Percentiles rank a stretch among this genome's conserved stretches.
Evolutionary conservation across 805 yeast species (phyloP).

Genomic region (Metschnikowia noctiluminum): DNA sequence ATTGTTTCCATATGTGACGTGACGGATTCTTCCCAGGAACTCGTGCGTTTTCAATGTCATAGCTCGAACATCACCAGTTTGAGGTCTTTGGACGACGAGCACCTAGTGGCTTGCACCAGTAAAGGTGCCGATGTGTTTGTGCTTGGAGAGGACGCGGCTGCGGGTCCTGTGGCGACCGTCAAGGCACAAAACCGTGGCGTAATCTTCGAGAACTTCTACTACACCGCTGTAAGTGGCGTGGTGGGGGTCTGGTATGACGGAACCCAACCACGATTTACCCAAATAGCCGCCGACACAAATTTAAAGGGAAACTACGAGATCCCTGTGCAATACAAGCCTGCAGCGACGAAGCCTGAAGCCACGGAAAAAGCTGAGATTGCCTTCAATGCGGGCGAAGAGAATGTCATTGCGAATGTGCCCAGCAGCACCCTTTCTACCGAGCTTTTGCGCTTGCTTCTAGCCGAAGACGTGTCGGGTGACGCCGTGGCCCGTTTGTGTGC

Average conservation of each 20-base stretch:
- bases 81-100: conserved; percentile 4
- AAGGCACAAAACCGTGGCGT: conserved; percentile 15
- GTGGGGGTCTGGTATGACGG: conserved; percentile 41
- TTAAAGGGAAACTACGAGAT: conserved; percentile 17
- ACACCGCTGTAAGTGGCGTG: conserved; percentile 25
- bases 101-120: conserved; percentile 25
- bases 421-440: conserved; percentile 23
- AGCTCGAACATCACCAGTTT: conserved; percentile 7
- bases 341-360: conserved; percentile 16
- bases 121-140: conserved; percentile 32
- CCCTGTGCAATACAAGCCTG: conserved; percentile 27
- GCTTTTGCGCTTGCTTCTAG: conserved; percentile 19
- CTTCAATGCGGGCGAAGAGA: conserved; percentile 22
- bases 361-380: conserved; percentile 9
- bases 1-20: conserved; percentile 7
- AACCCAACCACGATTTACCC: conserved; percentile 25
- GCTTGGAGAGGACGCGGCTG: conserved; percentile 7
- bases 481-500: conserved; percentile 22
- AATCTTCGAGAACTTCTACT: conserved; percentile 28
- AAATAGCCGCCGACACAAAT: conserved; percentile 13
- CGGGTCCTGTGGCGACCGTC: conserved; percentile 15
- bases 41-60: conserved; percentile 2
- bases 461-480: conserved; percentile 10
- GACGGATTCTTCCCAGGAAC: conserved; percentile 4
- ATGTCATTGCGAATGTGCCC: conserved; percentile 23